Conservation (phyloP, 441 rosid species). For the Croton laevigatus region DNA sequence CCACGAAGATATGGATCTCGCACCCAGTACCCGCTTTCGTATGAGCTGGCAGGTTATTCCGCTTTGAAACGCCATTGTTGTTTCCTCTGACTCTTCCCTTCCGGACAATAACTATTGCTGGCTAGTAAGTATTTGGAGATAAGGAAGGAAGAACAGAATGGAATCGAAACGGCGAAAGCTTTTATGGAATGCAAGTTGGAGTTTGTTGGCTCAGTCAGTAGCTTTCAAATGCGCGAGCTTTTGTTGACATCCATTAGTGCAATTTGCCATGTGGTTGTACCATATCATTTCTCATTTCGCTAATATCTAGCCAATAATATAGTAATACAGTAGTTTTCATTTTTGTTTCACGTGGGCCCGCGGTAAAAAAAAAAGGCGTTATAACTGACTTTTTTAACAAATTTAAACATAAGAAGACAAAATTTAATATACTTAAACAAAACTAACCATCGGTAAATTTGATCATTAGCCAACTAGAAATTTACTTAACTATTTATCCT, state of each 20-base stretch:
- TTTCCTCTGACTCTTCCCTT: not conserved
- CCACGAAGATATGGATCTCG: slow-evolving; percentile 73
- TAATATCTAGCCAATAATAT: too few relatives aligned
- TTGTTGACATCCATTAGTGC: not conserved
- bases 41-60: slow-evolving; percentile 27
- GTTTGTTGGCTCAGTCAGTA: not conserved
- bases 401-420: too few relatives aligned
- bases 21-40: slow-evolving; percentile 33
- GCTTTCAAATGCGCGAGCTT: not conserved
- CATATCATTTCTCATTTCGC: too few relatives aligned
- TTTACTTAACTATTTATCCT: too few relatives aligned
- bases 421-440: too few relatives aligned
- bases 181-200: not conserved
- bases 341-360: too few relatives aligned
- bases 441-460: too few relatives aligned
- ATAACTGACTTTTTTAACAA: too few relatives aligned
- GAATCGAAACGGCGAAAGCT: not conserved
- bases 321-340: too few relatives aligned
- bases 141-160: not conserved
- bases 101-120: not conserved
- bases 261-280: not conserved
- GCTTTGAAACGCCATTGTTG: slow-evolving; percentile 34
- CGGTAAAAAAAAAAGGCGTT: too few relatives aligned
- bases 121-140: too few relatives aligned
- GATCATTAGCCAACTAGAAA: too few relatives aligned